phyloP scores from a whole-genome alignment of 2,329 filamentous ascomycete species.

The Cladophialophora bantiana region DNA sequence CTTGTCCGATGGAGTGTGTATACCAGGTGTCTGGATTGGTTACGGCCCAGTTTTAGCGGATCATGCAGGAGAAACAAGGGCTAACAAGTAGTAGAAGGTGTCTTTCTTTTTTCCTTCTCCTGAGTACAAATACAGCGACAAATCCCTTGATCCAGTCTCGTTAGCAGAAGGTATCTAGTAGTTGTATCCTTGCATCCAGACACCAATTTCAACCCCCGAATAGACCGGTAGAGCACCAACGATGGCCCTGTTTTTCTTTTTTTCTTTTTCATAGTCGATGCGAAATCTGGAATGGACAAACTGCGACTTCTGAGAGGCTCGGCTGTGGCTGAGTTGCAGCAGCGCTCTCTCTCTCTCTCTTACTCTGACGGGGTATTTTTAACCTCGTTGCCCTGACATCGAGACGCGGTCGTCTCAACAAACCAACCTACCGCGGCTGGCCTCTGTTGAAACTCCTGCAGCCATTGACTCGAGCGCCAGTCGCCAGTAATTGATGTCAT shows the following conservation, averaged over 20 bases:
- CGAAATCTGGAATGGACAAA: constrained; percentile 6
- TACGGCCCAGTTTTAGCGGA: constrained; percentile 5
- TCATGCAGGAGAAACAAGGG: constrained; percentile 22
- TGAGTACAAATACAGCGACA: background rate
- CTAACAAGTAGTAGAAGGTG: too few species aligned
- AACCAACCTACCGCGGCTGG: background rate
- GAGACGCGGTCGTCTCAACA: background rate
- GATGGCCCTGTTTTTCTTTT: too few species aligned
- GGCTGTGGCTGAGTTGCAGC: constrained; percentile 25
- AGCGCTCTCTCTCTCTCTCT: too few species aligned
- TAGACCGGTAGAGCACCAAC: background rate
- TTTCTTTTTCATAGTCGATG: background rate
- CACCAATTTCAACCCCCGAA: background rate
- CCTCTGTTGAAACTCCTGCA: background rate
- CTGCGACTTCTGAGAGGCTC: constrained; percentile 18
- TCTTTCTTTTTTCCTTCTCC: constrained; percentile 17
- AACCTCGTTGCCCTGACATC: constrained; percentile 16
- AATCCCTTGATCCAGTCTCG: background rate
- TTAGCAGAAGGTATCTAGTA: background rate
- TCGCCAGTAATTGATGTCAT: background rate
- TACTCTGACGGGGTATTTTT: constrained; percentile 18
- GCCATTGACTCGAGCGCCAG: background rate
- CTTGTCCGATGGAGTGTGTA: constrained; percentile 12
- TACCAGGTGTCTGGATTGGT: constrained; percentile 16
- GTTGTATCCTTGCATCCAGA: background rate